Evolutionary conservation across 78 protist genomes (phyloP).

Genomic region (Dictyostelium firmibasis): DNA sequence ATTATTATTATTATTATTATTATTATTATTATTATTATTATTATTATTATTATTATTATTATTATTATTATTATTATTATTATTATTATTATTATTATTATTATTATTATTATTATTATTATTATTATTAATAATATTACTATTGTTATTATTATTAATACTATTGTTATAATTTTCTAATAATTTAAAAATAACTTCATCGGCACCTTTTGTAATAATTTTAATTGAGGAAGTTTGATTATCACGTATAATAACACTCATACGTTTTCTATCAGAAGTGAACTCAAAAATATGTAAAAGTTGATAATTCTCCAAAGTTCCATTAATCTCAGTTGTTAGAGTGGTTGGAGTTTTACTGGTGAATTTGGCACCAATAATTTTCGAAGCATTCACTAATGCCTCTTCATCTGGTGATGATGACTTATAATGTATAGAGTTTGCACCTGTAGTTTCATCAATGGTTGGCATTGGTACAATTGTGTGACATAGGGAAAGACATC

Average conservation of each 20-base stretch:
- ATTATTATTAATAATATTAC: background rate
- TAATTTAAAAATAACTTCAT: conserved; percentile 75
- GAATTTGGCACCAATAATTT: conserved; percentile 82
- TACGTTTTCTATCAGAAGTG: conserved; percentile 87
- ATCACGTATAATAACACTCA: conserved; percentile 84
- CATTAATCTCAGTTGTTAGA: conserved; percentile 4
- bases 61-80: background rate
- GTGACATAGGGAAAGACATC: conserved; percentile 55
- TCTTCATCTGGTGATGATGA: conserved; percentile 96
- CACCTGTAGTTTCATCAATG: background rate
- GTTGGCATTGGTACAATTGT: conserved; percentile 23
- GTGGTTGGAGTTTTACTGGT: background rate
- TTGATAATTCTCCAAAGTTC: conserved; percentile 32
- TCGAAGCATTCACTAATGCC: conserved; percentile 90
- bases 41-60: background rate
- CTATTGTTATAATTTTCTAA: background rate
- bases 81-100: background rate
- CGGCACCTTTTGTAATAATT: conserved; percentile 89
- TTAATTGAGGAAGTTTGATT: background rate
- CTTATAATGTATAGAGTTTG: conserved; percentile 57
- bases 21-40: background rate
- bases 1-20: background rate
- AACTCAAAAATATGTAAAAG: conserved; percentile 84
- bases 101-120: background rate
- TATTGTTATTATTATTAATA: too few relatives aligned